Evolutionary conservation across 2,329 filamentous ascomycete genomes (phyloP).

Genomic region (Mycosphaerella arachidis): DNA sequence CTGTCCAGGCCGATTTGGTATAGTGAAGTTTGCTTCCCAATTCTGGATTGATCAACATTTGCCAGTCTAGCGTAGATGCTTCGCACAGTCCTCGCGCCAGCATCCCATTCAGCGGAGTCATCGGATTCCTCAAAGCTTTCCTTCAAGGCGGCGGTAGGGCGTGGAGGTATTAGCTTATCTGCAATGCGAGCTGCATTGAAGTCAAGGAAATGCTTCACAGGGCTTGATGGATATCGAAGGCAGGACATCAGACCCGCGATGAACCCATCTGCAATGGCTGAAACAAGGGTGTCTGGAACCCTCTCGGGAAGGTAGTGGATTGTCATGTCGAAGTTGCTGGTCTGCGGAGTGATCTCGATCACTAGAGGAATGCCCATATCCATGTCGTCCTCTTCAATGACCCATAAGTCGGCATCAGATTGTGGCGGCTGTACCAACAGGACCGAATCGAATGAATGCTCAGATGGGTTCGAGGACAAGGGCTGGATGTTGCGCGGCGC

Average conservation of each 20-base stretch:
- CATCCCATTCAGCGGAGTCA: conserved; percentile 42
- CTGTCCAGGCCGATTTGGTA: conserved; percentile 89
- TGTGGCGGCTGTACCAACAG: conserved; percentile 69
- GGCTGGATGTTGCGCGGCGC: conserved; percentile 68
- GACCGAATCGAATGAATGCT: conserved; percentile 71
- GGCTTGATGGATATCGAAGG: conserved; percentile 28
- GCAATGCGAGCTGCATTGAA: conserved; percentile 13
- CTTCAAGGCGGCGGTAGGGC: neutral
- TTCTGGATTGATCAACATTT: conserved; percentile 44
- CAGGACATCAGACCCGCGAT: conserved; percentile 24
- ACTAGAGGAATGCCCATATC: conserved; percentile 64
- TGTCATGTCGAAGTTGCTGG: conserved; percentile 45
- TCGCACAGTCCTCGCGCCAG: conserved; percentile 52
- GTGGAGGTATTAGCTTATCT: conserved; percentile 12
- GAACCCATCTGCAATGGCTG: conserved; percentile 28
- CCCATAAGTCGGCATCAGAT: conserved; percentile 49
- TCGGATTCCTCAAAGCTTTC: neutral
- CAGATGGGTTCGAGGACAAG: conserved; percentile 39
- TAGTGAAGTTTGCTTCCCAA: conserved; percentile 64
- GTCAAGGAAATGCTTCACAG: conserved; percentile 18
- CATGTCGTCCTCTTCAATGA: conserved; percentile 57
- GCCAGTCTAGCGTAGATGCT: conserved; percentile 57
- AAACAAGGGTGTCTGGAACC: conserved; percentile 47
- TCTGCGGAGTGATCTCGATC: conserved; percentile 64
- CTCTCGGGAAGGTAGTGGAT: conserved; percentile 54